Evolutionary conservation across 192 early-diverging fungal genomes (phyloP), one percentile per base, ranked within the genome.

Genomic region (Coemansia sp.): DNA sequence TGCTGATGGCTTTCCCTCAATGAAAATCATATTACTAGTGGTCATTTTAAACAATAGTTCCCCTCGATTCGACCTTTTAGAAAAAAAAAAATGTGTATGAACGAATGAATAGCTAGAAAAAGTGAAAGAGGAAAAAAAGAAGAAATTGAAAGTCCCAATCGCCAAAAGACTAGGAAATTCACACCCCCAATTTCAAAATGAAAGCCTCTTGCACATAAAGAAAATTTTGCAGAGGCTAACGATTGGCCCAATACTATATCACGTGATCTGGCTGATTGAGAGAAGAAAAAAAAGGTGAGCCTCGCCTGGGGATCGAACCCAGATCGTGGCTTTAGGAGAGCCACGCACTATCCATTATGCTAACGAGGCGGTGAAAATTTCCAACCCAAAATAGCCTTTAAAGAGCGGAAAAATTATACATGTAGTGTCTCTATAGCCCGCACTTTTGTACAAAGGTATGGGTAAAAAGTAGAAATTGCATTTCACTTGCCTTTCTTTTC

Each of bases 11-110:
- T 76, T 62, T 59, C 78, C 77, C 43, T 84, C 82, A 18, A 84
- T 75, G 46, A 83, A 84, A 76, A 84, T 59, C 37, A 73, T 58
- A 45, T 84, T 69, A 25, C 48, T 68, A 49, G 55, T 67, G 48
- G 64, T 67, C 85, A 84, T 84, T 58, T 63, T 70, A n/a, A n/a
- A n/a, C n/a, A n/a, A n/a, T n/a, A n/a, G n/a, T n/a, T n/a, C n/a
- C n/a, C n/a, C n/a, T n/a, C n/a, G n/a, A n/a, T n/a, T n/a, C n/a
- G n/a, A n/a, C n/a, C n/a, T n/a, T n/a, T n/a, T n/a, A n/a, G n/a
- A n/a, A n/a, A n/a, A n/a, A n/a, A n/a, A n/a, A n/a, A n/a, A n/a
- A n/a, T n/a, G n/a, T n/a, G n/a, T n/a, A n/a, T n/a, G n/a, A n/a
- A n/a, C n/a, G n/a, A n/a, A n/a, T n/a, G n/a, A n/a, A n/a, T n/a